Conservation (phyloP, 108 stramenopile species). For the Nitzschia sp. region DNA sequence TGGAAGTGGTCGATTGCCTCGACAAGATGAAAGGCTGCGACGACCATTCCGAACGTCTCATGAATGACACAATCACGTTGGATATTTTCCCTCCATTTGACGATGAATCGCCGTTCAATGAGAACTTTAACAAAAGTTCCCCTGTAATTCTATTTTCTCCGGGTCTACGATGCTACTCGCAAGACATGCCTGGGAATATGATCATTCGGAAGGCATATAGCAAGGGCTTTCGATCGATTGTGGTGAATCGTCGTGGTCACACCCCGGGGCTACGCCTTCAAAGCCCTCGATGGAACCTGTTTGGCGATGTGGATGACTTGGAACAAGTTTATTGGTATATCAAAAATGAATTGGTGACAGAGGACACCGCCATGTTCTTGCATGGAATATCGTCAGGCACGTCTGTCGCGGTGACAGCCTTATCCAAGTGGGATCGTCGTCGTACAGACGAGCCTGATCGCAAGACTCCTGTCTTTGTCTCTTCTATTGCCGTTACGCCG, state of each 20-base stretch:
- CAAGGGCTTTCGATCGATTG: constrained; percentile 48
- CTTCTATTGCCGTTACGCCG: constrained; percentile 38
- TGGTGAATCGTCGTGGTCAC: constrained; percentile 52
- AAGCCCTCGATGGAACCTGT: constrained; percentile 54
- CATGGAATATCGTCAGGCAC: constrained; percentile 53
- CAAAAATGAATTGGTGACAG: constrained; percentile 26
- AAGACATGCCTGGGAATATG: constrained; percentile 53
- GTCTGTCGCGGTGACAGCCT: constrained; percentile 37
- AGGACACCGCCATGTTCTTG: constrained; percentile 49
- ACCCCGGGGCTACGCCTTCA: constrained; percentile 27
- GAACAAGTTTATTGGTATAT: constrained; percentile 57
- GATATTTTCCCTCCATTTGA: constrained; percentile 55
- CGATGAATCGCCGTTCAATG: constrained; percentile 2
- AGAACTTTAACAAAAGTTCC: constrained; percentile 42
- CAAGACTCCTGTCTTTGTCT: constrained; percentile 43
- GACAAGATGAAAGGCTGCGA: constrained; percentile 21
- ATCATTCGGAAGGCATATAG: constrained; percentile 49
- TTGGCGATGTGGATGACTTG: constrained; percentile 63
- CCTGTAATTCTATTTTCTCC: constrained; percentile 52
- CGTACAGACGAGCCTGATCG: constrained; percentile 16
- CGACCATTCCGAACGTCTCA: not conserved
- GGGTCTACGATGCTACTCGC: constrained; percentile 41
- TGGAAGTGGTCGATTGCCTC: constrained; percentile 43
- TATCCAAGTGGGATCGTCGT: constrained; percentile 47
- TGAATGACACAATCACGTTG: constrained; percentile 47